Percentiles rank a stretch among this genome's conserved stretches.
phyloP scores from a whole-genome alignment of 2,329 filamentous ascomycete genomes.

The Macrophomina pseudophaseolina region DNA sequence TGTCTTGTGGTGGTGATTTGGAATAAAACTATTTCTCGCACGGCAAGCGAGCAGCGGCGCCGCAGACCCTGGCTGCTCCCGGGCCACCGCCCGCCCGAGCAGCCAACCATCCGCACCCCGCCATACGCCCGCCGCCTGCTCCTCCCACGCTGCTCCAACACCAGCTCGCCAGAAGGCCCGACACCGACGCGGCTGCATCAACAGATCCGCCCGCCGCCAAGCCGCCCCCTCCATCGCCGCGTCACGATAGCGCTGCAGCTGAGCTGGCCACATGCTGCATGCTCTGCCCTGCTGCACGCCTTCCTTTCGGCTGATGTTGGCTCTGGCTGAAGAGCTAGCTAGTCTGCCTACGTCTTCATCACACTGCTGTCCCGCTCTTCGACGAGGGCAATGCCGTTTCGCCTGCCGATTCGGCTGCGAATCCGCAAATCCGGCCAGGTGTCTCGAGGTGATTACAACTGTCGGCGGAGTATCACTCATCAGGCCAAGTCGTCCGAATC shows the following conservation, averaged over 20 bases:
- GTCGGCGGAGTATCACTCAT: too few relatives aligned
- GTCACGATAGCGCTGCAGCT: too few relatives aligned
- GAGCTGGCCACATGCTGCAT: neutral
- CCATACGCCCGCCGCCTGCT: neutral
- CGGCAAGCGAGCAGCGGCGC: constrained; percentile 8
- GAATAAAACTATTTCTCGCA: constrained; percentile 10
- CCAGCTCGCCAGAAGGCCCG: neutral
- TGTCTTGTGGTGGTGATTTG: constrained; percentile 19
- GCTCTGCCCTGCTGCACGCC: neutral
- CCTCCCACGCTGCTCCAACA: neutral
- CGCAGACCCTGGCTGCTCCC: neutral
- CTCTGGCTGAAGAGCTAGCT: neutral
- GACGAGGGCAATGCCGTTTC: neutral
- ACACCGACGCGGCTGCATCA: neutral
- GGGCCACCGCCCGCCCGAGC: neutral
- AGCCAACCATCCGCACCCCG: neutral
- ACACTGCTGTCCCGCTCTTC: neutral
- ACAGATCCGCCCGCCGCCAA: neutral
- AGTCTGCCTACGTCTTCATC: neutral
- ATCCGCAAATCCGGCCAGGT: neutral
- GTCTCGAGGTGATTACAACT: too few relatives aligned
- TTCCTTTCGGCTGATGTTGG: neutral
- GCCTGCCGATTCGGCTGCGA: neutral
- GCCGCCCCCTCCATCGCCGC: neutral
- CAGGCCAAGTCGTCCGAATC: too few relatives aligned